phyloP scores from a whole-genome alignment of 805 yeast species.

The Candida sonorensis region DNA sequence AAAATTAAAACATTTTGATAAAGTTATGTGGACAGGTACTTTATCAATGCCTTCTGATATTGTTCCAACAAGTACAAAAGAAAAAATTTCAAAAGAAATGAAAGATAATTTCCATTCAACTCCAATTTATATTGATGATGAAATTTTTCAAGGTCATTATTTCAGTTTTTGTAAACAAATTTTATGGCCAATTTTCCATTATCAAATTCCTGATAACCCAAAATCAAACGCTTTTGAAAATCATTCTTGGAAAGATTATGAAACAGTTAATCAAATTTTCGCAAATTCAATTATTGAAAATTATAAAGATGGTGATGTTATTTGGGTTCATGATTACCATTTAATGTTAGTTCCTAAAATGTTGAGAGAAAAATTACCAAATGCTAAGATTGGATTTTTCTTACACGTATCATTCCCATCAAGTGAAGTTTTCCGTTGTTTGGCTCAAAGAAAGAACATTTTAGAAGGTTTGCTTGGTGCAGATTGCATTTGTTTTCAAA shows the following conservation, averaged over 20 bases:
- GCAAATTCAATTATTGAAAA: constrained; percentile 67
- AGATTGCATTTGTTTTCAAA: constrained; percentile 82
- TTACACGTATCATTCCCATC: constrained; percentile 94
- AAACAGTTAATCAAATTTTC: constrained; percentile 63
- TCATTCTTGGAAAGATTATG: constrained; percentile 87
- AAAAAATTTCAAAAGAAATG: constrained; percentile 44
- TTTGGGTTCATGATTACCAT: constrained; percentile 96
- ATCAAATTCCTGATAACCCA: constrained; percentile 93
- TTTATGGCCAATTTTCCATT: constrained; percentile 90
- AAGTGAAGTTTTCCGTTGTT: constrained; percentile 88
- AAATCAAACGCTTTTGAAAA: constrained; percentile 92
- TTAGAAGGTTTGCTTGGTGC: constrained; percentile 85
- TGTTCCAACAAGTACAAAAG: constrained; percentile 50
- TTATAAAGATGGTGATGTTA: constrained; percentile 67
- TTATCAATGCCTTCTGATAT: constrained; percentile 86
- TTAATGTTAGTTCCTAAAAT: constrained; percentile 77
- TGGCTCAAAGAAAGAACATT: constrained; percentile 77
- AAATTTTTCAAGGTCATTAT: constrained; percentile 85
- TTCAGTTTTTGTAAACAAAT: constrained; percentile 89
- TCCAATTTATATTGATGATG: constrained; percentile 70
- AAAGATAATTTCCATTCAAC: constrained; percentile 45
- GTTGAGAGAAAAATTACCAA: constrained; percentile 69
- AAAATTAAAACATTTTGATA: constrained; percentile 26
- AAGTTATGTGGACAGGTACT: constrained; percentile 79
- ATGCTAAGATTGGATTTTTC: constrained; percentile 86